Conservation (phyloP, 805 yeast genomes). For the Sugiyamaella floridensis region DNA sequence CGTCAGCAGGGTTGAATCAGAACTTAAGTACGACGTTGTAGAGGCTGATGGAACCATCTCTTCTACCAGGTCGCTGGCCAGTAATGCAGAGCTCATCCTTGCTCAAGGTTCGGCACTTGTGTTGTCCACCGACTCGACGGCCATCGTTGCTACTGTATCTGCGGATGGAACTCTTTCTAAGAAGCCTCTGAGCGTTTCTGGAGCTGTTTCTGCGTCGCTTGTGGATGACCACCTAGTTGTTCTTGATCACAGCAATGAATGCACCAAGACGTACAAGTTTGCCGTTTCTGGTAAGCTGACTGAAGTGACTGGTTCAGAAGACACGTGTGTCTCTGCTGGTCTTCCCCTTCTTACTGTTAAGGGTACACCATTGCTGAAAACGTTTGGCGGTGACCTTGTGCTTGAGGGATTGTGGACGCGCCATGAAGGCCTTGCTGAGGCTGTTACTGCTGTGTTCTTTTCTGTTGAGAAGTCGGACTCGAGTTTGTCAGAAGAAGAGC, state of each 20-base stretch:
- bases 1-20: not conserved
- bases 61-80: not conserved
- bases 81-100: not conserved
- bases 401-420: slow-evolving; percentile 21
- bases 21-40: not conserved
- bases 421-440: slow-evolving; percentile 26
- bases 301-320: not conserved
- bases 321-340: not conserved
- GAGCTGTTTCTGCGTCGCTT: not conserved
- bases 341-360: not conserved
- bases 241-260: not conserved
- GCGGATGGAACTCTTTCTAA: not conserved
- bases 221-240: not conserved
- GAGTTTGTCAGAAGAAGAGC: slow-evolving; percentile 22
- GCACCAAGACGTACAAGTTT: not conserved
- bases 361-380: not conserved
- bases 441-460: slow-evolving; percentile 22
- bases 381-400: not conserved
- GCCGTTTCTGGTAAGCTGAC: not conserved
- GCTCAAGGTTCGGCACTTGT: not conserved
- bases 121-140: not conserved
- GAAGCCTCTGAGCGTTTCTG: not conserved
- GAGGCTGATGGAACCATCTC: not conserved
- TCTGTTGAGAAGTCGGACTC: slow-evolving; percentile 22
- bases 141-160: not conserved